Conservation (phyloP, 139 green algal species). For the Limnomonas spitsbergensis region DNA sequence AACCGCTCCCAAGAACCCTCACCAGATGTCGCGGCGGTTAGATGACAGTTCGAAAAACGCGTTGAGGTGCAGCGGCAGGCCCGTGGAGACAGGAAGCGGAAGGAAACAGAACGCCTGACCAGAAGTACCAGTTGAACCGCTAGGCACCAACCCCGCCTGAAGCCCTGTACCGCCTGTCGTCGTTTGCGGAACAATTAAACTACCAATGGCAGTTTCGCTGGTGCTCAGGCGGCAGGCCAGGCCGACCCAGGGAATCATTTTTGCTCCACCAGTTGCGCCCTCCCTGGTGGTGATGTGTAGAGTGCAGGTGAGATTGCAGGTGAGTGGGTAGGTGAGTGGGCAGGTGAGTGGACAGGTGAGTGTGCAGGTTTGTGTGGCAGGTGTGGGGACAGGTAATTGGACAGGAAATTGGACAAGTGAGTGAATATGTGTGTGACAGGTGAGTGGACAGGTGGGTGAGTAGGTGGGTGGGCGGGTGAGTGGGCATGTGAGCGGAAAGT, state of each 20-base stretch:
- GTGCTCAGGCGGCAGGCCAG: slow-evolving; percentile 49
- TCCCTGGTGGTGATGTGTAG: slow-evolving; percentile 31
- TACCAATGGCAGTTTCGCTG: not conserved
- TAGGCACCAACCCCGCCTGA: not conserved
- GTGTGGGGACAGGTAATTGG: too few relatives aligned
- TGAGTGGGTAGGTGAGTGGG: too few relatives aligned
- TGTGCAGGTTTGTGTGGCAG: too few relatives aligned
- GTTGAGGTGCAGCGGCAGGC: slow-evolving; percentile 75
- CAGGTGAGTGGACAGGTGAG: too few relatives aligned
- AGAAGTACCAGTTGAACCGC: not conserved
- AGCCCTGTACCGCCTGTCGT: not conserved
- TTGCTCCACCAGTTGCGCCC: slow-evolving; percentile 27
- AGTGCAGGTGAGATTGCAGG: not conserved
- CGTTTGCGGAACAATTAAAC: too few relatives aligned
- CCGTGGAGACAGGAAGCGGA: slow-evolving; percentile 63
- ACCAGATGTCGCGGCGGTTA: slow-evolving; percentile 70
- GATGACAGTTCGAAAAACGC: slow-evolving; percentile 78
- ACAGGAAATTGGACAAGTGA: too few relatives aligned
- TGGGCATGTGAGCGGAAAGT: too few relatives aligned
- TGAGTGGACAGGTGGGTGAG: too few relatives aligned
- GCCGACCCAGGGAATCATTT: slow-evolving; percentile 74
- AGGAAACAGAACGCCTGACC: slow-evolving; percentile 81
- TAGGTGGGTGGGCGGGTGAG: too few relatives aligned
- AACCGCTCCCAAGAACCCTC: too few relatives aligned
- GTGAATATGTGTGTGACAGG: too few relatives aligned